Base-by-base conservation (phyloP, 192 early-diverging fungal species). In the Backusella macrospora region DNA sequence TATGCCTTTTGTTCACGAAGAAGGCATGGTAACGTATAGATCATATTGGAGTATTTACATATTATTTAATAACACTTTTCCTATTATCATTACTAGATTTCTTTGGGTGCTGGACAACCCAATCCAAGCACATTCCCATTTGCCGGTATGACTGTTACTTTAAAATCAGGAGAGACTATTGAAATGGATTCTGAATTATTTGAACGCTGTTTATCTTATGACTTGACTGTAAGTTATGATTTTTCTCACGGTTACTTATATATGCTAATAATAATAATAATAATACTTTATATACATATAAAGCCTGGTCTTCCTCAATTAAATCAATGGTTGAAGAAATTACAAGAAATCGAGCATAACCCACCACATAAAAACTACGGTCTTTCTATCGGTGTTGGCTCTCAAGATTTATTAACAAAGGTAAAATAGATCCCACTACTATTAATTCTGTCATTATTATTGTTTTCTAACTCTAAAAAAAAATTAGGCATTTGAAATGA, bases 41-140 rank as follows among this genome's bases (percentile, higher is more conserved):
- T 34, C 0, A 34, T 34, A 34, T 34, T 34, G 29, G 2, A 34
- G 29, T 34, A 34, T 34, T 34, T 34, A 1, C 29, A 34, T 34
- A 0, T 34, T 34, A 0, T 34, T 34, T 34, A 34, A 34, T 34
- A 34, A 1, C 29, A 0, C 2, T 34, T 59, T 59, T 43, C 13
- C 10, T 59, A 59, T 26, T 59, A 37, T 12, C 49, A n/a, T 65
- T 26, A 39, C 10, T 40, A 87, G 86, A 85, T 94, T 59, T 90
- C 91, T 42, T 82, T 94, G 1, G 91, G 91, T 10, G 91, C 89
- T 2, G 92, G 92, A 0, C 81, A 89, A 44, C 92, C 92, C 5
- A 91, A 92, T 65, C 82, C 86, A 0, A 73, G 67, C 29, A 89
- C 91, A 6, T 93, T 92, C 67, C 91, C 92, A 9, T 88, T 91